Percentiles rank a stretch among this genome's conserved stretches.
phyloP scores from a whole-genome alignment of 345 rosid species.

The Viola odorata region DNA sequence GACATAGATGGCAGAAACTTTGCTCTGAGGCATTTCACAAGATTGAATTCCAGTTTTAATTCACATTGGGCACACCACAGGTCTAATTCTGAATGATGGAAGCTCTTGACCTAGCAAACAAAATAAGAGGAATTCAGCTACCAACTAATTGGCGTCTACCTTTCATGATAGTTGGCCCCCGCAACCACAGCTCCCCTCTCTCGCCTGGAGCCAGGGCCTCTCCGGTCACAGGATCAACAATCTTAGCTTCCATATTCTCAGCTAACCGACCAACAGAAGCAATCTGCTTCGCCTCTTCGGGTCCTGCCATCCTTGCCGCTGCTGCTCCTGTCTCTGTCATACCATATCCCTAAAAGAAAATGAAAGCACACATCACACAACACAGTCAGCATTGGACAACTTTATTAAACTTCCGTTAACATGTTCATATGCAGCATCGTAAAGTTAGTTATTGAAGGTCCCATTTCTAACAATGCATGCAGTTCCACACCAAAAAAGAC shows the following conservation, averaged over 20 bases:
- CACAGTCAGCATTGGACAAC: not conserved
- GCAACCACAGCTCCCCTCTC: slow-evolving; percentile 82
- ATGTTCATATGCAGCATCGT: too few relatives aligned
- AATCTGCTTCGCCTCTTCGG: slow-evolving; percentile 42
- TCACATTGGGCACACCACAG: too few relatives aligned
- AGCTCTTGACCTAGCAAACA: too few relatives aligned
- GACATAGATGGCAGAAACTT: too few relatives aligned
- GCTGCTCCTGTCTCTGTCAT: slow-evolving; percentile 78
- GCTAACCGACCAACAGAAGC: slow-evolving; percentile 75
- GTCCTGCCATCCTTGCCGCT: slow-evolving; percentile 39
- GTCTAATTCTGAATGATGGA: too few relatives aligned
- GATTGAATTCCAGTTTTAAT: too few relatives aligned
- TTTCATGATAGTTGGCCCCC: slow-evolving; percentile 78
- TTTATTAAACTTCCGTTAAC: not conserved
- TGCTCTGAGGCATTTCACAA: too few relatives aligned
- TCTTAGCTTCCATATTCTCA: slow-evolving; percentile 67
- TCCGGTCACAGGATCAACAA: slow-evolving; percentile 73
- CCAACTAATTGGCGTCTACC: too few relatives aligned
- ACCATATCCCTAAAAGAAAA: slow-evolving; percentile 71
- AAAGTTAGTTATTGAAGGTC: too few relatives aligned
- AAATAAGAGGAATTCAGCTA: too few relatives aligned
- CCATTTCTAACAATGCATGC: too few relatives aligned
- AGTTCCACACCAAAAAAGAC: too few relatives aligned
- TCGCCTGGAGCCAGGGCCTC: slow-evolving; percentile 64
- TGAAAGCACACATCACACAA: not conserved